Percentiles rank a stretch among this genome's conserved stretches.
phyloP scores from a whole-genome alignment of 495 filamentous ascomycete species.

The Xylaria cubensis region DNA sequence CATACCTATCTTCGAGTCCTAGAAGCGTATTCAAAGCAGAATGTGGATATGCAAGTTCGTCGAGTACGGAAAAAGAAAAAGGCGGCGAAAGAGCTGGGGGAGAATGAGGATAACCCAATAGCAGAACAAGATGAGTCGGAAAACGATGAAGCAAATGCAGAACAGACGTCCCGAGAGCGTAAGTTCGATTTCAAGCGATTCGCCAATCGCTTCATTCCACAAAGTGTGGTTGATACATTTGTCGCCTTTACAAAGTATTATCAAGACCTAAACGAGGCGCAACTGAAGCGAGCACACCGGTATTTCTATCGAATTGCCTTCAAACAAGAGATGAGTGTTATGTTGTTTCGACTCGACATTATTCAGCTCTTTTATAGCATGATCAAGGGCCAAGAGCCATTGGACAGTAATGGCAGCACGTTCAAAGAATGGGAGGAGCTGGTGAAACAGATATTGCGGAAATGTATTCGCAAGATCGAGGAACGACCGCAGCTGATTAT shows the following conservation, averaged over 20 bases:
- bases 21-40: conserved; percentile 92
- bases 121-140: conserved; percentile 69
- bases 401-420: conserved; percentile 67
- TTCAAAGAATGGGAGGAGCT: conserved; percentile 95
- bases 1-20: conserved; percentile 93
- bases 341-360: conserved; percentile 91
- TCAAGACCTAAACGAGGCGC: conserved; percentile 76
- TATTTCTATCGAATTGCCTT: conserved; percentile 96
- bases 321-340: conserved; percentile 86
- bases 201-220: conserved; percentile 76
- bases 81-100: conserved; percentile 50
- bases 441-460: conserved; percentile 77
- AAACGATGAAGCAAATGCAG: conserved; percentile 75
- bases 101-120: conserved; percentile 46
- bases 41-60: conserved; percentile 88
- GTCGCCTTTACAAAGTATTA: conserved; percentile 81
- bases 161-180: conserved; percentile 75
- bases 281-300: conserved; percentile 91
- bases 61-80: conserved; percentile 74
- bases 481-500: conserved; percentile 82
- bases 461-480: conserved; percentile 77
- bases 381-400: conserved; percentile 85
- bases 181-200: conserved; percentile 95
- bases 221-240: conserved; percentile 89
- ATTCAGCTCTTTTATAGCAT: conserved; percentile 86